A percentile compares a stretch with the other conserved stretches of the same genome.
Evolutionary conservation across 1,284 basidiomycete genomes (phyloP).

Genomic region (Ceratobasidium sp.): DNA sequence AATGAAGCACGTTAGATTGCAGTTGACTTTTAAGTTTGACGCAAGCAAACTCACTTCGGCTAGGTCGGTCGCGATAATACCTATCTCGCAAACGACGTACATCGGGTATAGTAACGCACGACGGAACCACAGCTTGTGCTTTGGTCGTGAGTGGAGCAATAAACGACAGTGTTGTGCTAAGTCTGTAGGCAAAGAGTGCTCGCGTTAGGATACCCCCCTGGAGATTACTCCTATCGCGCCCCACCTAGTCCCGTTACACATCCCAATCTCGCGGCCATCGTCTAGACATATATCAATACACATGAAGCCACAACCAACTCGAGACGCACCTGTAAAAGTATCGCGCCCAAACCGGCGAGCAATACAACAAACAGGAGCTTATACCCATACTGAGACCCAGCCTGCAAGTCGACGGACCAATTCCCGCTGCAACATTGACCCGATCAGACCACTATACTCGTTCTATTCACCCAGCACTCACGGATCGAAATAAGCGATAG

Average conservation of each 20-base stretch:
- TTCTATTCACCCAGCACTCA: conserved; percentile 11
- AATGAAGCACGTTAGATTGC: conserved; percentile 23
- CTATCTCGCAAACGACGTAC: conserved; percentile 69
- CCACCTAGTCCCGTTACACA: conserved; percentile 30
- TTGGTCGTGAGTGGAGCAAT: conserved; percentile 45
- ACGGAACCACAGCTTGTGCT: conserved; percentile 42
- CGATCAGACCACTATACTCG: neutral
- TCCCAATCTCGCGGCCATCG: conserved; percentile 49
- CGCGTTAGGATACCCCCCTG: conserved; percentile 51
- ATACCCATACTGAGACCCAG: conserved; percentile 84
- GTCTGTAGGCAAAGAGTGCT: conserved; percentile 56
- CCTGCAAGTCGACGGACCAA: conserved; percentile 81
- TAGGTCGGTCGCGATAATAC: conserved; percentile 83
- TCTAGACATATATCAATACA: conserved; percentile 50
- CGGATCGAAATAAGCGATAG: conserved; percentile 43
- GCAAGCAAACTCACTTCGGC: conserved; percentile 61
- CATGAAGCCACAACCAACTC: neutral
- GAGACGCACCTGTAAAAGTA: conserved; percentile 74
- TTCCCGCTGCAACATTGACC: conserved; percentile 61
- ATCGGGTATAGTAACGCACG: conserved; percentile 48
- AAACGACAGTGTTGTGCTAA: conserved; percentile 53
- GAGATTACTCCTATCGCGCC: neutral
- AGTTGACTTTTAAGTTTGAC: conserved; percentile 4
- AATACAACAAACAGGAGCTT: conserved; percentile 88
- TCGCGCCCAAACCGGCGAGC: conserved; percentile 84